Base-by-base conservation (phyloP, 2,329 filamentous ascomycete genomes). In the Chaetomium sp. region DNA sequence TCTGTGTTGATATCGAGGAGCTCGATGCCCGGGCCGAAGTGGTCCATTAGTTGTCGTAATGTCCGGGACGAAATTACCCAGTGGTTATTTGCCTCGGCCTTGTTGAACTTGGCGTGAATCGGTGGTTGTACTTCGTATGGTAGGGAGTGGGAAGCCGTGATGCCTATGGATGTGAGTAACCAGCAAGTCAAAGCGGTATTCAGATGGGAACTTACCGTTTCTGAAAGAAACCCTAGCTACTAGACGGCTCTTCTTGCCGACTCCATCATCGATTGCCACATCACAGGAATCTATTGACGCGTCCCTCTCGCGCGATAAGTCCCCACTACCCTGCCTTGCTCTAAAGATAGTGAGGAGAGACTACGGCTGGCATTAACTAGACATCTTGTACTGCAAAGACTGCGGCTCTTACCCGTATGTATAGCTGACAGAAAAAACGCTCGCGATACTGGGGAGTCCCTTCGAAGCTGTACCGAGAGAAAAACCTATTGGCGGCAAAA, bases 21-120 rank as follows among this genome's bases (percentile, higher is more conserved):
- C 68, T 92, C 88, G 36, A 89, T 89, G 5, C 87, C 88, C 1
- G 86, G 86, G 0, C 87, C 87, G 65, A 91, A 91, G 66, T 90
- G 88, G 57, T 91, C 88, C 71, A 89, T 85, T 59, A 90, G 80
- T 64, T 91, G 87, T 59, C 86, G 81, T 51, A 92, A 71, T 0
- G 85, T 85, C 56, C 82, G 77, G 2, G 87, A 85, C 12, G 85
- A 82, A 55, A 91, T 89, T 9, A 77, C 79, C 88, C 88, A 92
- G 57, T 79, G 78, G 58, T 90, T 88, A 1, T 75, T 76, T 1
- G 87, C 85, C 54, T 83, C 79, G 35, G 79, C 77, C 51, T 75
- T 80, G 67, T 87, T 82, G 68, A 92, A 92, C 49, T 87, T 82
- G 55, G 88, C 88, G 67, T 90, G 87, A 62, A 88, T 83, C 1